These are phyloP conservation scores for Mycena rosella DNA, from an alignment of 768 basidiomycete species.

Conservation along the genomic window DNA sequence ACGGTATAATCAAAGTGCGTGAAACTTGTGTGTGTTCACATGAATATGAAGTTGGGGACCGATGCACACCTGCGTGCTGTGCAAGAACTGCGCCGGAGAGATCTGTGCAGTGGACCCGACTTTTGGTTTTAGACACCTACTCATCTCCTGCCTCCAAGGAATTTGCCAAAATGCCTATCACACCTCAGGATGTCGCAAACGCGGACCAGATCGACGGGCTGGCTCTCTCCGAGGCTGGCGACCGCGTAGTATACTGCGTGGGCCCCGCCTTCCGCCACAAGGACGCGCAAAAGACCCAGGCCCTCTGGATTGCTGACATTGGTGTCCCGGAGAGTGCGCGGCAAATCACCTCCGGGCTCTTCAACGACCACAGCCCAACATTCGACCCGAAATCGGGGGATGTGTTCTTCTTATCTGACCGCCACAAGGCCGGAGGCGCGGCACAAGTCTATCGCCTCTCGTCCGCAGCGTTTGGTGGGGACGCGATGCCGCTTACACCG, in stretches of 20 bases:
- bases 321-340: conserved; percentile 28
- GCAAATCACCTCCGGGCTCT: conserved; percentile 27
- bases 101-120: too few relatives aligned
- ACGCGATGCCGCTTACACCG: conserved; percentile 25
- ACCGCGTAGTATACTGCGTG: conserved; percentile 31
- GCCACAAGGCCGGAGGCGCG: conserved; percentile 29
- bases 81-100: too few relatives aligned
- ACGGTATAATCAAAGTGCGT: too few relatives aligned
- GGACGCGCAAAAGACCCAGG: conserved; percentile 28
- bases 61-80: too few relatives aligned
- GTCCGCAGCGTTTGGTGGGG: conserved; percentile 25
- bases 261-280: conserved; percentile 28
- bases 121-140: too few relatives aligned
- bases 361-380: conserved; percentile 24
- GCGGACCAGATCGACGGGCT: conserved; percentile 27
- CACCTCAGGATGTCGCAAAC: conserved; percentile 25
- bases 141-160: too few relatives aligned
- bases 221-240: conserved; percentile 20
- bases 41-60: too few relatives aligned
- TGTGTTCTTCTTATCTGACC: conserved; percentile 36
- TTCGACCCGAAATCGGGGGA: conserved; percentile 32
- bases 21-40: too few relatives aligned
- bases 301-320: conserved; percentile 32
- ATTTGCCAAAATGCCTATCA: conserved; percentile 21
- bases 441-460: conserved; percentile 31